Evolutionary conservation across 306 rosid species (phyloP).

Genomic region (Lathyrus aphaca): DNA sequence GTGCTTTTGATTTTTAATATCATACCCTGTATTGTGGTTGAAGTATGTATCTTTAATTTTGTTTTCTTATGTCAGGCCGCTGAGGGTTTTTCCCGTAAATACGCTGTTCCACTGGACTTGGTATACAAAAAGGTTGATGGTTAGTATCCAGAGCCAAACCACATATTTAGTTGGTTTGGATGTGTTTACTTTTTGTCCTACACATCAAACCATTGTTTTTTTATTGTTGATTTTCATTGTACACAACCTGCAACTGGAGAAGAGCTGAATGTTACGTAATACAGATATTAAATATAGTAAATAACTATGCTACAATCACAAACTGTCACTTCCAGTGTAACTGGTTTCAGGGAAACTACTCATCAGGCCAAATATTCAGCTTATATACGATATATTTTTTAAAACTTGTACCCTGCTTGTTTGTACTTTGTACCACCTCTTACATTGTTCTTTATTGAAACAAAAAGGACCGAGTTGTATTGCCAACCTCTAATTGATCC

Average conservation of each 20-base stretch:
- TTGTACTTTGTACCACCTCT: neutral
- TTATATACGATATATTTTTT: neutral
- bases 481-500: constrained; percentile 11
- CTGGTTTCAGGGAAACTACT: constrained; percentile 2
- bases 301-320: neutral
- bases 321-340: constrained; percentile 7
- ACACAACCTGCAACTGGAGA: constrained; percentile 1
- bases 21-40: constrained; percentile 21
- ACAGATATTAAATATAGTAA: neutral
- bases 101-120: constrained; percentile 69
- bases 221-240: constrained; percentile 11
- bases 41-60: constrained; percentile 32
- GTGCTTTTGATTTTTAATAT: constrained; percentile 22
- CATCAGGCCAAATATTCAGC: neutral
- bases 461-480: neutral
- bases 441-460: neutral
- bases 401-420: neutral
- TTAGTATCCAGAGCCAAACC: constrained; percentile 50
- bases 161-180: constrained; percentile 13
- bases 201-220: constrained; percentile 15
- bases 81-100: constrained; percentile 84
- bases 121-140: constrained; percentile 76
- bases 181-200: constrained; percentile 21
- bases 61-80: constrained; percentile 69
- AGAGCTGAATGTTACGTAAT: neutral